Evolutionary conservation across 139 green algal genomes (phyloP).

Genomic region (Limnomonas spitsbergensis): DNA sequence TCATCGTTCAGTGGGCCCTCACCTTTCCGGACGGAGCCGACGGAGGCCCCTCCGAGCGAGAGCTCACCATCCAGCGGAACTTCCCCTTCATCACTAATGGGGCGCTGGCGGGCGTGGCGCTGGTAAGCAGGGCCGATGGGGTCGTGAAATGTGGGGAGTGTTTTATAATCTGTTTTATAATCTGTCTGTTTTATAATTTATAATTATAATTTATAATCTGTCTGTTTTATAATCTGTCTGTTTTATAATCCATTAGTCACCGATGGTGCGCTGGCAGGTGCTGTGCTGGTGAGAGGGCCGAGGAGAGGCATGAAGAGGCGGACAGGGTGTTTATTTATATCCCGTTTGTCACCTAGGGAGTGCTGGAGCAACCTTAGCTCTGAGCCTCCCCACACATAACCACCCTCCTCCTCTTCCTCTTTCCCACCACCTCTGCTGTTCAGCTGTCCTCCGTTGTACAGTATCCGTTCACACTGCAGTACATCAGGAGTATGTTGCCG

Average conservation of each 20-base stretch:
- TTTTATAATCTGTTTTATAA: not conserved
- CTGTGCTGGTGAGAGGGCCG: no score
- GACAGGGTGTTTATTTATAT: no score
- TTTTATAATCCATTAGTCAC: no score
- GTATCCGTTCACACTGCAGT: conserved; percentile 16
- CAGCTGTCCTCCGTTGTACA: conserved; percentile 16
- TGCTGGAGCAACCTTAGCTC: no score
- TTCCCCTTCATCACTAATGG: conserved; percentile 8
- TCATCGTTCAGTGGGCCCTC: not conserved
- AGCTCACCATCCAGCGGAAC: not conserved
- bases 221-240: not conserved
- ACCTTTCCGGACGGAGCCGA: conserved; percentile 1
- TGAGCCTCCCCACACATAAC: not conserved
- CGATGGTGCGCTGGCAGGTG: no score
- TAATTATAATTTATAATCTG: not conserved
- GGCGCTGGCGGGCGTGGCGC: not conserved
- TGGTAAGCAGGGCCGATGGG: not conserved
- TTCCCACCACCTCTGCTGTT: not conserved
- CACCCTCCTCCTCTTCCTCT: not conserved
- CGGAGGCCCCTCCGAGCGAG: not conserved
- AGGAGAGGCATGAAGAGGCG: no score
- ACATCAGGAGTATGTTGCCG: conserved; percentile 9
- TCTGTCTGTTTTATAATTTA: not conserved
- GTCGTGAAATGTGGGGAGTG: not conserved
- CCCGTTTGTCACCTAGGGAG: no score